Evolutionary conservation across 495 filamentous ascomycete species (phyloP).

Genomic region (Penicillium chermesinum): DNA sequence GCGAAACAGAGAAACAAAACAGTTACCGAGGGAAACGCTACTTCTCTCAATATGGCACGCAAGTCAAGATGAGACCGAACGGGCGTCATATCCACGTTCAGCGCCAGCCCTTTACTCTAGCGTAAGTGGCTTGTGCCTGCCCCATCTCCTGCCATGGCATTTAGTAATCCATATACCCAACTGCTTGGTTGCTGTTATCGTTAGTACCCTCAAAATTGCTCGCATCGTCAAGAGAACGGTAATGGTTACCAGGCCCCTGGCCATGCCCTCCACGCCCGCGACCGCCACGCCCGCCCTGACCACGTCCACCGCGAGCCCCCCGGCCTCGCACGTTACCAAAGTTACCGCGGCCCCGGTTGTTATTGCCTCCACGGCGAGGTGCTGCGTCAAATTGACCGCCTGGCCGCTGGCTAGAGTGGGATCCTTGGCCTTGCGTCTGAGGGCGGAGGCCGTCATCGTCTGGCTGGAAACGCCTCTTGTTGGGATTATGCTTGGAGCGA

Average conservation of each 20-base stretch:
- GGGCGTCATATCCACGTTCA: too few species aligned
- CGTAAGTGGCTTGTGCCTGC: too few species aligned
- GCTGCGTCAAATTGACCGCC: background rate
- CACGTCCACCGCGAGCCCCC: slow-evolving; percentile 43
- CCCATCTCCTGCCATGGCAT: too few species aligned
- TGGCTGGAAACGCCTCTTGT: slow-evolving; percentile 31
- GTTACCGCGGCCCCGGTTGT: slow-evolving; percentile 15
- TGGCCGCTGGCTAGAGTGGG: slow-evolving; percentile 15
- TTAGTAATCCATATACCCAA: slow-evolving; percentile 41
- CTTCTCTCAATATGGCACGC: too few species aligned
- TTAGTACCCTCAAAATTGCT: slow-evolving; percentile 28
- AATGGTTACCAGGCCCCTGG: slow-evolving; percentile 40
- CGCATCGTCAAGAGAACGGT: slow-evolving; percentile 40
- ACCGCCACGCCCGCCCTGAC: slow-evolving; percentile 41
- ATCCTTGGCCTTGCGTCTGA: slow-evolving; percentile 13
- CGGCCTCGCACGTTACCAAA: slow-evolving; percentile 33
- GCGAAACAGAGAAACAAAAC: too few species aligned
- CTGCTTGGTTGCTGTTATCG: slow-evolving; percentile 23
- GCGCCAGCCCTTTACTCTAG: too few species aligned
- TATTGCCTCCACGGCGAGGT: slow-evolving; percentile 4
- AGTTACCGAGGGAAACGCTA: too few species aligned
- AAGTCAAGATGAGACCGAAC: too few species aligned
- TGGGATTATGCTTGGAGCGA: slow-evolving; percentile 22
- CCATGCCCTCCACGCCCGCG: slow-evolving; percentile 41
- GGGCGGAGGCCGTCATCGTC: slow-evolving; percentile 31